These are phyloP conservation scores for Schizosaccharomyces pombe DNA, from an alignment of 805 yeast genomes.

Conservation along the genomic window DNA sequence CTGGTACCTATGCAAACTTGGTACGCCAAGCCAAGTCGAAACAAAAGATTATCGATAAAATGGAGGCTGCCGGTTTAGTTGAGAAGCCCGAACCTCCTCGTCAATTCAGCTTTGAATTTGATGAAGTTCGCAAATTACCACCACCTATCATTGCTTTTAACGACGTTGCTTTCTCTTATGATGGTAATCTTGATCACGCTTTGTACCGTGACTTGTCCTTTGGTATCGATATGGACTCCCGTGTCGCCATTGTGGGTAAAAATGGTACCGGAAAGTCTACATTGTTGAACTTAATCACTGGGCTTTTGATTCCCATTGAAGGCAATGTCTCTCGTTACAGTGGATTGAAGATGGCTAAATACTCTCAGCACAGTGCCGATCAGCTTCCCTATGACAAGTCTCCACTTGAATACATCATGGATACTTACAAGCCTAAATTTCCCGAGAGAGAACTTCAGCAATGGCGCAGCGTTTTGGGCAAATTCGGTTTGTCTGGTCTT, in stretches of 20 bases:
- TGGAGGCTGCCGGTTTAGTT: constrained; percentile 95
- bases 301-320: constrained; percentile 64
- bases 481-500: constrained; percentile 96
- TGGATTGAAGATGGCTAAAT: constrained; percentile 92
- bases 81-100: constrained; percentile 81
- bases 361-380: constrained; percentile 96
- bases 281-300: constrained; percentile 86
- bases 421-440: constrained; percentile 53
- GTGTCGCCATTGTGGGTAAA: constrained; percentile 94
- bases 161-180: constrained; percentile 74
- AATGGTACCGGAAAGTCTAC: constrained; percentile 98
- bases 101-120: constrained; percentile 83
- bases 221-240: constrained; percentile 98
- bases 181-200: constrained; percentile 52
- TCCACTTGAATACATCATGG: constrained; percentile 68
- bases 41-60: constrained; percentile 96
- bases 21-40: constrained; percentile 97
- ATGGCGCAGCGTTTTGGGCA: constrained; percentile 84
- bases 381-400: constrained; percentile 89
- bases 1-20: constrained; percentile 97
- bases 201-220: constrained; percentile 77
- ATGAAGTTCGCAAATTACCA: constrained; percentile 88
- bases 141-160: constrained; percentile 97
- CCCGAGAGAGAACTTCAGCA: constrained; percentile 88
- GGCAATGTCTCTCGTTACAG: constrained; percentile 96